Base-by-base conservation (phyloP, 495 filamentous ascomycete genomes). In the Hyaloscypha variabilis region DNA sequence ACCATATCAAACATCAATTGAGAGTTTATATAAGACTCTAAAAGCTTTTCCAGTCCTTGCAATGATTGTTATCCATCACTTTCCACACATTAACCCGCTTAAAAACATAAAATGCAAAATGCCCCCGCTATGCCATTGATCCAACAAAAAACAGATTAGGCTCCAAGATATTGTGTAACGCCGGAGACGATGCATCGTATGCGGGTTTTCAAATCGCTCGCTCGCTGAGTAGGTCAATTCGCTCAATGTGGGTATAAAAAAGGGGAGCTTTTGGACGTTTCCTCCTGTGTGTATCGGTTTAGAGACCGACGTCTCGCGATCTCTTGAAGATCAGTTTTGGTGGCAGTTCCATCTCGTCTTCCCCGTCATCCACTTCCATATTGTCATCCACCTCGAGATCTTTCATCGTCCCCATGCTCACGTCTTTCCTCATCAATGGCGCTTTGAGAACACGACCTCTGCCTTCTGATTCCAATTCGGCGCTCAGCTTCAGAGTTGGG, bases 301-400 rank as follows among this genome's bases (percentile, higher is more conserved):
- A 65, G 46, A n/a, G 19, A 28, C 61, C 60, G 24, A 65, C 13
- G 26, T 71, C 63, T 58, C 66, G 34, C 11, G 69, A 66, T 29
- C 66, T 36, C 42, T 69, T 69, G 61, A 71, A 71, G 46, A 67
- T 49, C 24, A 71, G 29, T 55, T 64, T 69, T 6, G 67, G 55
- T 2, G 63, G 69, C n/a, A 52, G 11, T 19, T 66, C 11, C 23
- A 64, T 60, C 4, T 69, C 64, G 30, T 31, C 60, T 24, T 34
- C 69, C 8, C 65, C 62, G 31, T 72, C 69, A 39, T 72, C 67
- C 13, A 69, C 69, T 46, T 67, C 69, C 69, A 69, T 67, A n/a
- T 28, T 58, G 34, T 72, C 67, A 46, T 72, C 70, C 0, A 70
- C 67, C 21, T 70, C 67, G 6, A 70, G 62, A 17, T 64, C 61